These are phyloP conservation scores for Tilletia setariae DNA, from an alignment of 1,284 basidiomycete genomes.

Conservation along the genomic window DNA sequence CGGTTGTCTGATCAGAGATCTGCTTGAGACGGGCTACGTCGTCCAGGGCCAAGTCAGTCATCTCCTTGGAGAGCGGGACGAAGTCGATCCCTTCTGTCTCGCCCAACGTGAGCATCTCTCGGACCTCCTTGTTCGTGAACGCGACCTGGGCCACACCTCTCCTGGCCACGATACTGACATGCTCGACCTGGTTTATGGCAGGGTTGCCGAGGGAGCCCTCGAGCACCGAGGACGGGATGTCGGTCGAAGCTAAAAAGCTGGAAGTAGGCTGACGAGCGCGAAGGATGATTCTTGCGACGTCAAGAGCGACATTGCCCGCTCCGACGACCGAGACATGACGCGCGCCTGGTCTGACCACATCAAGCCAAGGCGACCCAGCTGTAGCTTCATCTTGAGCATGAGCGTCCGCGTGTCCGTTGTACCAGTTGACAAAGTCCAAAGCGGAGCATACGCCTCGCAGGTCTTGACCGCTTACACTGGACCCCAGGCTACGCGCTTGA, in stretches of 20 bases:
- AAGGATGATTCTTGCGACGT: slow-evolving; percentile 86
- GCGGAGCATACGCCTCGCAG: slow-evolving; percentile 69
- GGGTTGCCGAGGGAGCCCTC: slow-evolving; percentile 60
- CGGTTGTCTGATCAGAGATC: slow-evolving; percentile 33
- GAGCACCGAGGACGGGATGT: slow-evolving; percentile 76
- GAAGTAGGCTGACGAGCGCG: slow-evolving; percentile 43
- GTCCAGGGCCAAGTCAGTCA: slow-evolving; percentile 54
- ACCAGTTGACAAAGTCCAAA: slow-evolving; percentile 90
- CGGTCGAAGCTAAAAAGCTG: slow-evolving; percentile 64
- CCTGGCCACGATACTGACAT: slow-evolving; percentile 79
- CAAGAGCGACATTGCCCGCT: slow-evolving; percentile 93
- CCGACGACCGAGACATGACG: slow-evolving; percentile 79
- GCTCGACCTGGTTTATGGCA: slow-evolving; percentile 64
- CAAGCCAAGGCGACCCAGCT: slow-evolving; percentile 49
- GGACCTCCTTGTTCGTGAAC: slow-evolving; percentile 89
- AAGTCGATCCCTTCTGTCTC: slow-evolving; percentile 62
- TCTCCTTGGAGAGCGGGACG: slow-evolving; percentile 54
- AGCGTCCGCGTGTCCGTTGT: slow-evolving; percentile 77
- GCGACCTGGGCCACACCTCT: slow-evolving; percentile 84
- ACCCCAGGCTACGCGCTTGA: slow-evolving; percentile 57
- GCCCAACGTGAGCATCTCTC: slow-evolving; percentile 79
- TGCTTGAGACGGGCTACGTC: slow-evolving; percentile 41
- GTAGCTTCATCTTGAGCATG: slow-evolving; percentile 35
- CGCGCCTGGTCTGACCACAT: slow-evolving; percentile 18
- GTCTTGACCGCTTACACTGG: slow-evolving; percentile 57